These are phyloP conservation scores for Mucor lusitanicus DNA, from an alignment of 371 early-diverging fungal genomes.

Conservation along the genomic window DNA sequence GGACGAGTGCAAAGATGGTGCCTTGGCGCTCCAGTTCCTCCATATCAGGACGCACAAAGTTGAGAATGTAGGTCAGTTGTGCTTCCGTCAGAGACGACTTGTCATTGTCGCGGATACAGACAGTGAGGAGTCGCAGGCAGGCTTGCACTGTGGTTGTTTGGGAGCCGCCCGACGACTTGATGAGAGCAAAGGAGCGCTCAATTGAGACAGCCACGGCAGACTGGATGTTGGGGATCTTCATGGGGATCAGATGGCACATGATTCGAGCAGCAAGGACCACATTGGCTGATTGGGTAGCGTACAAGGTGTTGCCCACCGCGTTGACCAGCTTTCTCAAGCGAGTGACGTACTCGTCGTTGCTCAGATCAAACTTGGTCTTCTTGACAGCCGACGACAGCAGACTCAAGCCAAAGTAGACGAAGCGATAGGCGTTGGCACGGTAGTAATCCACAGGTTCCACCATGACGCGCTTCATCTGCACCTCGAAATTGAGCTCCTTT, in stretches of 20 bases:
- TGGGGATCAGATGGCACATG: slow-evolving; percentile 63
- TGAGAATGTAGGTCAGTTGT: slow-evolving; percentile 79
- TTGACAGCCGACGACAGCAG: slow-evolving; percentile 71
- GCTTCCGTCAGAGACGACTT: slow-evolving; percentile 64
- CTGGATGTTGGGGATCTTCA: slow-evolving; percentile 72
- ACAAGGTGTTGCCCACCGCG: slow-evolving; percentile 78
- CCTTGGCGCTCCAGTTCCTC: slow-evolving; percentile 86
- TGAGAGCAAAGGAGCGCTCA: slow-evolving; percentile 73
- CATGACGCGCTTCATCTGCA: slow-evolving; percentile 68
- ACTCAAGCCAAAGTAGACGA: slow-evolving; percentile 91
- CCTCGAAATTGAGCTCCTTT: slow-evolving; percentile 66
- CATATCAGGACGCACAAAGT: slow-evolving; percentile 84
- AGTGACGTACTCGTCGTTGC: slow-evolving; percentile 51
- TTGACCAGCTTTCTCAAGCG: slow-evolving; percentile 83
- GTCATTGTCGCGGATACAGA: slow-evolving; percentile 70
- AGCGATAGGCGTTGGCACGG: slow-evolving; percentile 81
- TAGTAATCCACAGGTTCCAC: slow-evolving; percentile 62
- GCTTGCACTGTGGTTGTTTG: slow-evolving; percentile 75
- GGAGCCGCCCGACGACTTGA: slow-evolving; percentile 67
- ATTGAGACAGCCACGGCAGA: slow-evolving; percentile 72
- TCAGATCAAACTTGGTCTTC: slow-evolving; percentile 66
- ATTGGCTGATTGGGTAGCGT: slow-evolving; percentile 76
- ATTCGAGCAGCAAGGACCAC: slow-evolving; percentile 71
- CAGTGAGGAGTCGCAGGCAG: slow-evolving; percentile 79
- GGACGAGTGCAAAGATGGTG: slow-evolving; percentile 82